Evolutionary conservation across 805 yeast genomes (phyloP).

Genomic region (Pichia rugopelliculosa): DNA sequence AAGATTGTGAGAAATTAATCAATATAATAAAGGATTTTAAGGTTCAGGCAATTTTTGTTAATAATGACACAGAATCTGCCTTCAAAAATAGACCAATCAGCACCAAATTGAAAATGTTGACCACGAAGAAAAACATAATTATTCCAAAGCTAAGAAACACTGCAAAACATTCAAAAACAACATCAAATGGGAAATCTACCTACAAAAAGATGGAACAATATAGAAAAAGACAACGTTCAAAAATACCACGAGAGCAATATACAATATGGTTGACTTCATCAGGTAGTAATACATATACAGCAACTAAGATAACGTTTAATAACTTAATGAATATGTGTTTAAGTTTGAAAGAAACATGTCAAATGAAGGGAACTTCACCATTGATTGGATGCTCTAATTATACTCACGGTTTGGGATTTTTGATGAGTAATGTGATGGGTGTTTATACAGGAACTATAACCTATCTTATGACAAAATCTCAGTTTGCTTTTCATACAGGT

Average conservation of each 20-base stretch:
- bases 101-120: slow-evolving; percentile 44
- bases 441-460: slow-evolving; percentile 84
- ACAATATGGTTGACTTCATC: slow-evolving; percentile 64
- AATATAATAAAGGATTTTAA: slow-evolving; percentile 64
- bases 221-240: slow-evolving; percentile 19
- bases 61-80: slow-evolving; percentile 63
- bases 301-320: slow-evolving; percentile 50
- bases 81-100: slow-evolving; percentile 63
- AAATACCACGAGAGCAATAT: slow-evolving; percentile 29
- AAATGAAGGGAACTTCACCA: slow-evolving; percentile 62
- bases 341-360: slow-evolving; percentile 86
- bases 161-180: slow-evolving; percentile 41
- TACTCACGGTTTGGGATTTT: slow-evolving; percentile 77
- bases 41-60: slow-evolving; percentile 66
- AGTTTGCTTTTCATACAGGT: slow-evolving; percentile 67
- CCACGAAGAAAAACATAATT: slow-evolving; percentile 18
- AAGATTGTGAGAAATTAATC: slow-evolving; percentile 63
- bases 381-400: slow-evolving; percentile 84
- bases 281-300: slow-evolving; percentile 61
- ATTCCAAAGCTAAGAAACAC: slow-evolving; percentile 61
- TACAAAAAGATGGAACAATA: slow-evolving; percentile 36
- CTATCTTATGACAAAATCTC: slow-evolving; percentile 67
- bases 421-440: slow-evolving; percentile 80
- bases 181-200: slow-evolving; percentile 28
- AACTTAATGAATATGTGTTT: slow-evolving; percentile 74